Evolutionary conservation across 306 rosid species (phyloP), one percentile per base, ranked within the genome.

Genomic region (Vicia faba): DNA sequence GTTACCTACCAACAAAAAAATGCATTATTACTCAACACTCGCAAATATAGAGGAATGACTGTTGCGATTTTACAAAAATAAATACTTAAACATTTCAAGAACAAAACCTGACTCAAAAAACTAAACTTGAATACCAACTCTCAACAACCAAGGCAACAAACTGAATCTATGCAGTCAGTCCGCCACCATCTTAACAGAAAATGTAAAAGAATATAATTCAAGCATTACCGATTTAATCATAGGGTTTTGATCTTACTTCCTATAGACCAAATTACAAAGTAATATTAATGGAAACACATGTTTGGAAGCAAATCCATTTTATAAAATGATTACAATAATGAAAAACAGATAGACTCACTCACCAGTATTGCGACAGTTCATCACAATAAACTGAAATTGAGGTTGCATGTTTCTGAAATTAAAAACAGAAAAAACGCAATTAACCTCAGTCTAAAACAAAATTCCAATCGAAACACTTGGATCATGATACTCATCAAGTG

Each of bases 361-460:
- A 84, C 88, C 88, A 25, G 88, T 81, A 81, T 78, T 84, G 48
- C 82, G 88, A 68, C 85, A 84, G 31, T 84, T 84, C 85, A 84
- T 81, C 61, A 84, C 88, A 81, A 84, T 78, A 75, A 84, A 84
- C 78, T 84, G 88, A 81, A 84, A 84, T 28, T 84, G 78, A 0
- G 88, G 88, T 61, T 81, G 85, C 2, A 78, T 78, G 35, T 72
- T 84, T 79, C 88, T 84, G 82, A 75, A 84, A 78, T 55, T 10
- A 58, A 19, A 64, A 64, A 10, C 12, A 63, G 1, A 54, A 54
- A 54, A 31, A 10, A 3, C 58, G 44, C 5, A 44, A 39, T 70
- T 58, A 58, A 58, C 49, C 41, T 18, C 38, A 58, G n/a, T 33
- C 16, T 1, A 18, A 46, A 63, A 70, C 3, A 16, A 29, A 67